Percentiles rank a stretch among this genome's conserved stretches.
These are phyloP conservation scores for Thelonectria blattea DNA, from an alignment of 2,329 filamentous ascomycete species.

Conservation along the genomic window DNA sequence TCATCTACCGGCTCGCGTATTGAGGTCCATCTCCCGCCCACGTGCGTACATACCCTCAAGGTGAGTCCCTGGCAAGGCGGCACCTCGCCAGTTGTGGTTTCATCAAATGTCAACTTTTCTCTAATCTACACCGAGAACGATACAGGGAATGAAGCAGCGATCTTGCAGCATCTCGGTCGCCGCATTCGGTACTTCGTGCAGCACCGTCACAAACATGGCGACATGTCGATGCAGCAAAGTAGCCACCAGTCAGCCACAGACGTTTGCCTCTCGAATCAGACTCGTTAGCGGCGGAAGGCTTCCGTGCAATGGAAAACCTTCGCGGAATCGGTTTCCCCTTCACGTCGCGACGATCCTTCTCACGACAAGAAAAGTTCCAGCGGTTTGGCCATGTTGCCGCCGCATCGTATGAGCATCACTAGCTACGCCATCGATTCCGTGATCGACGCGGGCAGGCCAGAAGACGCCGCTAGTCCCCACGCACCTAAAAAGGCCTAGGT, in stretches of 20 bases:
- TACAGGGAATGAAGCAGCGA: background rate
- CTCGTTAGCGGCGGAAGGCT: slow-evolving; percentile 7
- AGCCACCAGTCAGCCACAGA: slow-evolving; percentile 1
- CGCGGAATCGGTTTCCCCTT: slow-evolving; percentile 2
- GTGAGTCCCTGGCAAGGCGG: background rate
- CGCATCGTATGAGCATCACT: background rate
- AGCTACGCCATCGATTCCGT: background rate
- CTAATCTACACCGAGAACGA: background rate
- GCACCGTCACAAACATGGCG: background rate
- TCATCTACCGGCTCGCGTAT: background rate
- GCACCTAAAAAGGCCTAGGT: no score
- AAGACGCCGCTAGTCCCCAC: background rate
- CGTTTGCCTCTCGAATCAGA: background rate
- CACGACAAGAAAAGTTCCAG: background rate
- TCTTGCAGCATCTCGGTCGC: background rate
- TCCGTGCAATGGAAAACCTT: slow-evolving; percentile 3
- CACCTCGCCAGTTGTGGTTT: background rate
- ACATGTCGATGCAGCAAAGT: background rate
- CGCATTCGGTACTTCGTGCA: background rate
- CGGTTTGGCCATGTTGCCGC: background rate
- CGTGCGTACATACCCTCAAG: background rate
- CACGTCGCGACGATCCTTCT: slow-evolving; percentile 1
- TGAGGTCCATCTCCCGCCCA: background rate
- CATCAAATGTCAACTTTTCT: background rate
- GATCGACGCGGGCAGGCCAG: slow-evolving; percentile 3